Conservation (phyloP, 345 rosid species). For the Sisymbrium irio region DNA sequence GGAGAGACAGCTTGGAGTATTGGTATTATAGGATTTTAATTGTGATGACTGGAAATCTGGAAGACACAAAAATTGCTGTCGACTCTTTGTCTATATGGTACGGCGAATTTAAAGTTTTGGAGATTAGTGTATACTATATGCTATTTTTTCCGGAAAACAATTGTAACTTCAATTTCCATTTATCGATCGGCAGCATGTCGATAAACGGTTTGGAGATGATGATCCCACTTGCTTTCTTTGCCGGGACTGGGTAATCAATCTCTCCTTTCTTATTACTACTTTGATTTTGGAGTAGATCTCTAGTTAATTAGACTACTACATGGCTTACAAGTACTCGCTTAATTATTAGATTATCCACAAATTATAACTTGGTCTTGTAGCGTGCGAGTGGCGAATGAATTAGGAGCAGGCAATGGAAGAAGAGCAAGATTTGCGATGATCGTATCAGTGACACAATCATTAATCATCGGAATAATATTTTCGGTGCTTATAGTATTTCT, state of each 20-base stretch:
- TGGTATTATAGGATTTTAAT: slow-evolving; percentile 53
- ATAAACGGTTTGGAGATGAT: slow-evolving; percentile 81
- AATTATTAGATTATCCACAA: too few relatives aligned
- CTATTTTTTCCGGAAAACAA: neutral
- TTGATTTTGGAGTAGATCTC: neutral
- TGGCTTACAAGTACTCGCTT: neutral
- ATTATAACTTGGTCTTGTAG: neutral
- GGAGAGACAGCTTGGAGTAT: slow-evolving; percentile 46
- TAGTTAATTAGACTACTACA: neutral
- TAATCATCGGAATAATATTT: slow-evolving; percentile 51
- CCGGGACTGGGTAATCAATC: slow-evolving; percentile 53
- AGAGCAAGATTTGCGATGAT: slow-evolving; percentile 61
- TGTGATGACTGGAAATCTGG: slow-evolving; percentile 75
- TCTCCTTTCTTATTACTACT: neutral
- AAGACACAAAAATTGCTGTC: slow-evolving; percentile 66
- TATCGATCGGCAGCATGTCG: slow-evolving; percentile 67
- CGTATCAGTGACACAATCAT: slow-evolving; percentile 57
- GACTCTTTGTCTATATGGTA: slow-evolving; percentile 42
- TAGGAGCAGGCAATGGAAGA: slow-evolving; percentile 21
- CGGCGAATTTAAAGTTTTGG: slow-evolving; percentile 34
- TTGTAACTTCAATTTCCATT: neutral
- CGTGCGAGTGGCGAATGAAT: slow-evolving; percentile 63
- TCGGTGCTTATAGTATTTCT: slow-evolving; percentile 49
- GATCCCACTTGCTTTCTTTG: slow-evolving; percentile 87
- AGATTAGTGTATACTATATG: neutral